Conservation (phyloP, 768 basidiomycete species). For the Tulasnella sp. region DNA sequence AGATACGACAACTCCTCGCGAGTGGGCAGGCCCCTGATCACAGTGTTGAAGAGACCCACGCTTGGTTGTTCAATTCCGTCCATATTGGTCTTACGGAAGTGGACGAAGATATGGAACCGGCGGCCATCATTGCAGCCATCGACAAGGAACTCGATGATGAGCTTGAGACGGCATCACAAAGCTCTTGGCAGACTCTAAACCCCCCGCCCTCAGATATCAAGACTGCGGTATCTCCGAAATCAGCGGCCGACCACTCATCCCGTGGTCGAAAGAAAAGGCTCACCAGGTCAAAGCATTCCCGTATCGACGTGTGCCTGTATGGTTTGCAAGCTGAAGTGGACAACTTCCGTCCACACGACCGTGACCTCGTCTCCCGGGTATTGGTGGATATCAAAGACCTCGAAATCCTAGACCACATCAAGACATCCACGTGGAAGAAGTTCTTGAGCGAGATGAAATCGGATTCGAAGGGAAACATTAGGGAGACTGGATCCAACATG, state of each 20-base stretch:
- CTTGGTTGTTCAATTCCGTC: slow-evolving; percentile 85
- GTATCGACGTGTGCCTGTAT: slow-evolving; percentile 72
- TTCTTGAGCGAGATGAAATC: slow-evolving; percentile 80
- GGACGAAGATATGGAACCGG: slow-evolving; percentile 55
- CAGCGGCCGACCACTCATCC: slow-evolving; percentile 5
- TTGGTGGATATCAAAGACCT: slow-evolving; percentile 59
- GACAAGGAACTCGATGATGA: slow-evolving; percentile 77
- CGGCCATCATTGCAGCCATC: slow-evolving; percentile 69
- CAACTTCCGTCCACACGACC: slow-evolving; percentile 44
- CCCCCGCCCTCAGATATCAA: slow-evolving; percentile 30
- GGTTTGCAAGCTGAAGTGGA: slow-evolving; percentile 59
- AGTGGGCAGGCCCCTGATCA: slow-evolving; percentile 80
- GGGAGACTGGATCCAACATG: slow-evolving; percentile 91
- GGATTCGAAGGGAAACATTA: slow-evolving; percentile 76
- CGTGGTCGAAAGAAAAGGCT: slow-evolving; percentile 27
- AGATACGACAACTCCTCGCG: slow-evolving; percentile 86
- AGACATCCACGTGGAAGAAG: slow-evolving; percentile 97
- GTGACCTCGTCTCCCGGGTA: slow-evolving; percentile 48
- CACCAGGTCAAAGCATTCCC: slow-evolving; percentile 62
- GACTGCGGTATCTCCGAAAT: slow-evolving; percentile 35
- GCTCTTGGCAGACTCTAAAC: slow-evolving; percentile 85
- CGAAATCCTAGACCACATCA: slow-evolving; percentile 95
- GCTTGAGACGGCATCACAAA: slow-evolving; percentile 58
- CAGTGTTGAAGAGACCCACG: slow-evolving; percentile 55
- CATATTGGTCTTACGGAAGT: slow-evolving; percentile 85